phyloP scores from a whole-genome alignment of 2,329 filamentous ascomycete genomes.

The Sporothrix inflata region DNA sequence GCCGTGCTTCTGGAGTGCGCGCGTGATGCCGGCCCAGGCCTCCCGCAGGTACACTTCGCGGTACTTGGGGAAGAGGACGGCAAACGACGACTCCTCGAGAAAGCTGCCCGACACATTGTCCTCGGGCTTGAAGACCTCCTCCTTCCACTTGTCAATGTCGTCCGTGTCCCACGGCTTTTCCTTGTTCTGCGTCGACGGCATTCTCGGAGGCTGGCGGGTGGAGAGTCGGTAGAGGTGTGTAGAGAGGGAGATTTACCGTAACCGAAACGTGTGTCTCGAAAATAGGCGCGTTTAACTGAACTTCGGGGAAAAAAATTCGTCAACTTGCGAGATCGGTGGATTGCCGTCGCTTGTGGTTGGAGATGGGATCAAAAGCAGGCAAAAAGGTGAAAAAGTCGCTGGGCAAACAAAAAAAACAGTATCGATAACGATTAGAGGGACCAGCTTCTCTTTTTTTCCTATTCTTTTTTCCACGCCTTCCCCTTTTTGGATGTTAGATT shows the following conservation, averaged over 20 bases:
- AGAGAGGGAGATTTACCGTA: background rate
- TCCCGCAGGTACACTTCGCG: slow-evolving; percentile 92
- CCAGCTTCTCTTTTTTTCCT: background rate
- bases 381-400: slow-evolving; percentile 19
- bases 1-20: slow-evolving; percentile 80
- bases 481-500: background rate
- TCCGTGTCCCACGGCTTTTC: slow-evolving; percentile 97
- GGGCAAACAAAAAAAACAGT: slow-evolving; percentile 23
- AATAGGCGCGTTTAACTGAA: background rate
- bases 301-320: background rate
- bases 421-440: slow-evolving; percentile 20
- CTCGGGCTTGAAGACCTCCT: slow-evolving; percentile 81
- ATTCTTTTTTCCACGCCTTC: slow-evolving; percentile 3
- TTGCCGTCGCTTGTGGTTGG: slow-evolving; percentile 1
- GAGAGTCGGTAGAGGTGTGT: background rate
- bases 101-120: slow-evolving; percentile 88
- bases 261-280: background rate
- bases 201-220: slow-evolving; percentile 41
- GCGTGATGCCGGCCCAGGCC: slow-evolving; percentile 89
- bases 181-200: slow-evolving; percentile 88
- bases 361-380: background rate
- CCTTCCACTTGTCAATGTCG: slow-evolving; percentile 96
- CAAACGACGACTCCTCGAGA: slow-evolving; percentile 89
- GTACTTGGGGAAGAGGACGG: slow-evolving; percentile 90
- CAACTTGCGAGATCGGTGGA: background rate